Percentiles rank a stretch among this genome's conserved stretches.
These are phyloP conservation scores for Salix brachista DNA, from an alignment of 345 rosid species.

Conservation along the genomic window DNA sequence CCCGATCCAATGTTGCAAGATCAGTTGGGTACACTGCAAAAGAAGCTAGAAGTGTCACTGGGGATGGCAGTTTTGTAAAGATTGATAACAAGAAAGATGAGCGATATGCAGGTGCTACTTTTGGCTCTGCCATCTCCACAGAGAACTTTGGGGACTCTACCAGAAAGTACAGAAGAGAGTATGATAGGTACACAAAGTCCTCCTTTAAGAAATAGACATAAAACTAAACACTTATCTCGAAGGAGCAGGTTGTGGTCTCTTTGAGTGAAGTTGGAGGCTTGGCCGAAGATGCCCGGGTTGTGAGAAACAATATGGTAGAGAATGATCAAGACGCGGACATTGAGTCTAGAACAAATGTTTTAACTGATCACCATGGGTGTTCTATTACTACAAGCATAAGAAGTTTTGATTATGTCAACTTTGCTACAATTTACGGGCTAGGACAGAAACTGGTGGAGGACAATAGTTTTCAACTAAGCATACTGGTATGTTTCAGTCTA, in stretches of 20 bases:
- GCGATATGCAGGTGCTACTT: slow-evolving; percentile 9
- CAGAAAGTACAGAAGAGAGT: slow-evolving; percentile 16
- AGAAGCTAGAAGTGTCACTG: slow-evolving; percentile 20
- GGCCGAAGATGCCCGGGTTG: background rate
- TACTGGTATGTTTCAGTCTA: too few relatives aligned
- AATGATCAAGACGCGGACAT: background rate
- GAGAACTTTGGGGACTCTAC: slow-evolving; percentile 16
- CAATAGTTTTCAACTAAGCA: too few relatives aligned
- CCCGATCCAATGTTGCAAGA: slow-evolving; percentile 14
- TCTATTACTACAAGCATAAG: too few relatives aligned
- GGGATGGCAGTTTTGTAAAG: slow-evolving; percentile 2
- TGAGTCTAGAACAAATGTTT: too few relatives aligned
- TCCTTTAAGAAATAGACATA: too few relatives aligned
- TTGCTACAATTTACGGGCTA: too few relatives aligned
- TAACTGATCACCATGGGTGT: too few relatives aligned
- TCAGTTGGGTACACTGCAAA: slow-evolving; percentile 1
- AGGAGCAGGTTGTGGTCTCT: background rate
- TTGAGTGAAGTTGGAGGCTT: slow-evolving; percentile 12
- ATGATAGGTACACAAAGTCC: slow-evolving; percentile 15
- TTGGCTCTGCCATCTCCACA: slow-evolving; percentile 5
- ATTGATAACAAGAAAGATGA: slow-evolving; percentile 10
- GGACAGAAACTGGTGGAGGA: too few relatives aligned
- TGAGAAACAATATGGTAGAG: background rate
- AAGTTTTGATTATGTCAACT: too few relatives aligned
- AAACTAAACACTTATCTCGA: background rate